Evolutionary conservation across 139 green algal species (phyloP), one percentile per base, ranked within the genome.

Genomic region (Volvox reticuliferus): DNA sequence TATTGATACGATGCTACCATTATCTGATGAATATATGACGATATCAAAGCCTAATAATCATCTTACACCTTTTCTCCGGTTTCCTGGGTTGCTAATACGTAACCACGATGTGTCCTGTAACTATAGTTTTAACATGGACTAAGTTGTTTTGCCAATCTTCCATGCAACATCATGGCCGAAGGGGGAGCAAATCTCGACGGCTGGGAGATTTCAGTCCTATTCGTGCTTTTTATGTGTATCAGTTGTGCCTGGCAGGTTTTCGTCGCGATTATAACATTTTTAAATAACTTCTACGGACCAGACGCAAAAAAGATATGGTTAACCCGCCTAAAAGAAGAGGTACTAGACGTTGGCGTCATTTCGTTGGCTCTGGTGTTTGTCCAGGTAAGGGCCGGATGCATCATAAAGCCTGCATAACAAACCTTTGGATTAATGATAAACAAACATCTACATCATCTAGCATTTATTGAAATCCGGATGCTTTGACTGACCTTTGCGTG

Each of bases 291-390:
- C 18, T 81, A 81, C n/a, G 79, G 79, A 30, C 67, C 67, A 5
- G 83, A 37, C 30, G 68, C 83, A 36, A 89, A 89, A 80, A 82
- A 68, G 14, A 89, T 89, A 36, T 89, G 85, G 85, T 30, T 89
- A 1, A 37, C 28, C 12, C 85, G 85, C 19, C 69, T 89, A 2
- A 89, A 82, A 37, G 85, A 89, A 13, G 85, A 89, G 44, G 85
- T 89, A 1, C 85, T 89, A 12, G 85, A 89, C 30, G 85, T 89
- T 16, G 85, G 85, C 18, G 85, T 89, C n/a, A 89, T 89, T 6
- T 82, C 69, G 19, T 50, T 89, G n/a, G 69, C 69, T n/a, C 69
- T 89, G 44, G 85, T 89, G 5, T 89, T 89, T 26, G 12, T 89
- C 12, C 18, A 89, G 18, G 85, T 82, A 28, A 73, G 44, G 44